A percentile compares a stretch with the other conserved stretches of the same genome.
These are phyloP conservation scores for Reticulomyxa filosa DNA, from an alignment of 78 protist genomes.

Conservation along the genomic window DNA sequence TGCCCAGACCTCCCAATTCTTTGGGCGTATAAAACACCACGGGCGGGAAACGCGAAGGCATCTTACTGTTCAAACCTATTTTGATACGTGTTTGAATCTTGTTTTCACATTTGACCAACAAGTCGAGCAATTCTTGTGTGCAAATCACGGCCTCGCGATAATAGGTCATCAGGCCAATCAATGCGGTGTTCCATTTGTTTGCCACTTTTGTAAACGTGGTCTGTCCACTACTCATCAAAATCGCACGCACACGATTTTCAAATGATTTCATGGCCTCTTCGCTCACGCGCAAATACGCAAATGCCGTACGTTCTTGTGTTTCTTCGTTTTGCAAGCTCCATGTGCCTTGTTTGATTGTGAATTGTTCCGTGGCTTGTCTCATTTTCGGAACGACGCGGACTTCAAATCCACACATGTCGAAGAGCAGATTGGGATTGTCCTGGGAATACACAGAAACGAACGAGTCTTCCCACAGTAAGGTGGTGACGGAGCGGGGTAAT, in stretches of 20 bases:
- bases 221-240: conserved; percentile 90
- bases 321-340: conserved; percentile 88
- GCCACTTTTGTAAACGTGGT: conserved; percentile 95
- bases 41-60: conserved; percentile 99
- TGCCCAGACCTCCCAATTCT: conserved; percentile 98
- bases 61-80: conserved; percentile 97
- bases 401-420: conserved; percentile 91
- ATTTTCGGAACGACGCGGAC: conserved; percentile 6
- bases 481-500: conserved; percentile 81
- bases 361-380: not conserved
- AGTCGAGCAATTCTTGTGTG: conserved; percentile 84
- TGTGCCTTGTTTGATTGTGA: conserved; percentile 62
- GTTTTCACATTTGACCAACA: conserved; percentile 95
- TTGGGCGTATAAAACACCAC: conserved; percentile 93
- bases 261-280: conserved; percentile 51
- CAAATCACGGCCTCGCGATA: conserved; percentile 79
- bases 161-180: conserved; percentile 92
- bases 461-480: conserved; percentile 70
- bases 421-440: conserved; percentile 95
- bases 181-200: conserved; percentile 96
- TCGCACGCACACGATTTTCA: conserved; percentile 81
- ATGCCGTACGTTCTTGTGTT: conserved; percentile 88
- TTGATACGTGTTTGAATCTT: conserved; percentile 99
- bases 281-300: conserved; percentile 83
- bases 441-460: conserved; percentile 73